phyloP scores from a whole-genome alignment of 164 flowering plant species.

The Nymphaea colorata region DNA sequence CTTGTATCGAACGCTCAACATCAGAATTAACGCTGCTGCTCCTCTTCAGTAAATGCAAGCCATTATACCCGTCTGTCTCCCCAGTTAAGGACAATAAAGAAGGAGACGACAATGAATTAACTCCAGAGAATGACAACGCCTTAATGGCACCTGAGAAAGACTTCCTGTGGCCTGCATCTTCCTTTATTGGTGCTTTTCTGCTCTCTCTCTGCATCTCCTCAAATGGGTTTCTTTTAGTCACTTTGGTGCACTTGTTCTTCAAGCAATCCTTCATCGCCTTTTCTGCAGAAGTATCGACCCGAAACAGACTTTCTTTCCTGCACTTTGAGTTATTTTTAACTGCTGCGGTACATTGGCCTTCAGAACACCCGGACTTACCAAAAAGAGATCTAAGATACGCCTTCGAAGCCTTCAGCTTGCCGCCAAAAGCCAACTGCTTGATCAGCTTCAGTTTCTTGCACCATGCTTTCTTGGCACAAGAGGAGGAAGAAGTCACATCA shows the following conservation, averaged over 20 bases:
- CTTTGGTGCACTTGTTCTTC: neutral
- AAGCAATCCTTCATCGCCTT: neutral
- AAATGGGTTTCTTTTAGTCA: constrained; percentile 14
- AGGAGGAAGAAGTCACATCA: constrained; percentile 9
- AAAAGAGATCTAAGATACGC: constrained; percentile 59
- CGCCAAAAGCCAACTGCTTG: constrained; percentile 30
- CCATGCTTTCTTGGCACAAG: constrained; percentile 34
- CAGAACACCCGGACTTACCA: constrained; percentile 2
- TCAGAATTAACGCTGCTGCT: constrained; percentile 39
- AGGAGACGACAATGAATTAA: constrained; percentile 26
- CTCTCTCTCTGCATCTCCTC: constrained; percentile 23
- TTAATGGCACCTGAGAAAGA: constrained; percentile 58
- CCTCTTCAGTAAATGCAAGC: constrained; percentile 33
- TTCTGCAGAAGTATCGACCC: neutral
- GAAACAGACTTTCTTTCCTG: neutral
- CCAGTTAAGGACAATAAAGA: constrained; percentile 5
- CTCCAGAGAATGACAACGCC: constrained; percentile 9
- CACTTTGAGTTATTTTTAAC: neutral
- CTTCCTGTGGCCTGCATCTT: constrained; percentile 29
- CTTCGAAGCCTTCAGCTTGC: constrained; percentile 55
- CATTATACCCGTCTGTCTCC: neutral
- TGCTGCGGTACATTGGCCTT: neutral
- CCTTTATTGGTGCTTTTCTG: neutral
- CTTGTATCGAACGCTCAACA: constrained; percentile 25
- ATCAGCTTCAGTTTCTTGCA: constrained; percentile 46